A percentile compares a stretch with the other conserved stretches of the same genome.
phyloP scores from a whole-genome alignment of 2,329 filamentous ascomycete species.

The Eurotiales sp. region DNA sequence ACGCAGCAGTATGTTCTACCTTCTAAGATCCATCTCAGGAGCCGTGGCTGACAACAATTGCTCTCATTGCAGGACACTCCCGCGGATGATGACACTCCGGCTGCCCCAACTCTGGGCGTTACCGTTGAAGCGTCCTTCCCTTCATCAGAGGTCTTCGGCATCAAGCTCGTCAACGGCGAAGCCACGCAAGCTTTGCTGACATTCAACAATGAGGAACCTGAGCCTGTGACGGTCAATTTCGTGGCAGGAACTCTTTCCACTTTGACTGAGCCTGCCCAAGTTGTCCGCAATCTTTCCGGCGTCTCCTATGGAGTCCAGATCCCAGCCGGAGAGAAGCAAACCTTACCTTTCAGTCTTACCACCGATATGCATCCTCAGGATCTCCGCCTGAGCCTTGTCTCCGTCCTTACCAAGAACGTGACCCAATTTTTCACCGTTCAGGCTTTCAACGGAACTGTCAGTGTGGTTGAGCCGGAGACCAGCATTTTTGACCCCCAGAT shows the following conservation, averaged over 20 bases:
- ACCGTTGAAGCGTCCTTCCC: conserved; percentile 58
- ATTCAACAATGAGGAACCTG: conserved; percentile 77
- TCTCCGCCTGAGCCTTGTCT: conserved; percentile 70
- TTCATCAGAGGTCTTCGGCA: conserved; percentile 76
- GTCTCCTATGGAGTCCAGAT: conserved; percentile 70
- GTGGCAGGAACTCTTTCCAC: conserved; percentile 70
- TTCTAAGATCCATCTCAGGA: conserved; percentile 6
- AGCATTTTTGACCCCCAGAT: conserved; percentile 94
- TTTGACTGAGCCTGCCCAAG: conserved; percentile 53
- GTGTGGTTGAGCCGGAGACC: conserved; percentile 83
- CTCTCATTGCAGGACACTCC: conserved; percentile 49
- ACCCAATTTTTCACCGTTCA: conserved; percentile 71
- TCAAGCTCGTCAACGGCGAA: conserved; percentile 91
- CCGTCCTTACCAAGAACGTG: conserved; percentile 65
- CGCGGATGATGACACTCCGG: conserved; percentile 62
- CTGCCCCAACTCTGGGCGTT: conserved; percentile 57
- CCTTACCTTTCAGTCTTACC: conserved; percentile 76
- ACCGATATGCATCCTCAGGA: conserved; percentile 94
- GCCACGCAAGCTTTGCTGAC: conserved; percentile 78
- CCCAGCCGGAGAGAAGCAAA: conserved; percentile 70
- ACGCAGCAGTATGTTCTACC: conserved; percentile 53
- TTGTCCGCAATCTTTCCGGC: conserved; percentile 81
- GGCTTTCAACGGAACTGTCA: conserved; percentile 77
- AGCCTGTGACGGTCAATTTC: conserved; percentile 69
- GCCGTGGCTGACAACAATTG: conserved; percentile 9